These are phyloP conservation scores for Hypericum perforatum DNA, from an alignment of 345 rosid genomes.

Conservation along the genomic window DNA sequence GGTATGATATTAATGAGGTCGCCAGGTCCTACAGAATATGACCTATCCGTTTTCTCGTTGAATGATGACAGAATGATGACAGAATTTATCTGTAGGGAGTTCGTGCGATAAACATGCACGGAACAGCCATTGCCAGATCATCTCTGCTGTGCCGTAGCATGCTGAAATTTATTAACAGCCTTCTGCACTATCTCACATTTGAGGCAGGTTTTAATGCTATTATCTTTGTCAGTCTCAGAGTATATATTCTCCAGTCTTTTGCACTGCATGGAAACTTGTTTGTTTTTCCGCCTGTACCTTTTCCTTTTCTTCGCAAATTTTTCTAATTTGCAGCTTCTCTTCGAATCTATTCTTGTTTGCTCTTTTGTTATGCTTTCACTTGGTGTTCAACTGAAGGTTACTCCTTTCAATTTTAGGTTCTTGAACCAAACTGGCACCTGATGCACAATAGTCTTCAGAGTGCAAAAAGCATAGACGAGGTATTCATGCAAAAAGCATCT, in stretches of 20 bases:
- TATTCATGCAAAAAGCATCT: conserved; percentile 4
- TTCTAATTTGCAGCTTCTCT: not conserved
- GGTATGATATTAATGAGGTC: conserved; percentile 28
- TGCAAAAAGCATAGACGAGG: conserved; percentile 89
- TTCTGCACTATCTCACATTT: conserved; percentile 89
- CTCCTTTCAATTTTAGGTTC: conserved; percentile 45
- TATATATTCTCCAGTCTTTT: not conserved
- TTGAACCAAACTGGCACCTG: conserved; percentile 96
- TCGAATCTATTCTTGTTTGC: not conserved
- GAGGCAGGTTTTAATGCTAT: conserved; percentile 55
- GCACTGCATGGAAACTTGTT: no score
- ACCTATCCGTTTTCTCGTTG: no score
- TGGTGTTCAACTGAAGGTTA: not conserved
- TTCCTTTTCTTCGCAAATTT: no score
- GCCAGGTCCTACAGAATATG: no score
- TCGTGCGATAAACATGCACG: conserved; percentile 55
- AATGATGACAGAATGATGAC: conserved; percentile 17
- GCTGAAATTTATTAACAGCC: conserved; percentile 90
- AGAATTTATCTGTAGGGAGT: conserved; percentile 46
- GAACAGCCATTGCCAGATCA: conserved; percentile 82
- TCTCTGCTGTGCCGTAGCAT: conserved; percentile 94
- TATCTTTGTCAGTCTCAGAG: not conserved
- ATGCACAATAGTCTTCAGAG: conserved; percentile 68
- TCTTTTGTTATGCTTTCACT: no score
- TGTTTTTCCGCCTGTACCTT: no score